Evolutionary conservation across 306 rosid genomes (phyloP), one percentile per base, ranked within the genome.

Genomic region (Hippophae gyantsensis): DNA sequence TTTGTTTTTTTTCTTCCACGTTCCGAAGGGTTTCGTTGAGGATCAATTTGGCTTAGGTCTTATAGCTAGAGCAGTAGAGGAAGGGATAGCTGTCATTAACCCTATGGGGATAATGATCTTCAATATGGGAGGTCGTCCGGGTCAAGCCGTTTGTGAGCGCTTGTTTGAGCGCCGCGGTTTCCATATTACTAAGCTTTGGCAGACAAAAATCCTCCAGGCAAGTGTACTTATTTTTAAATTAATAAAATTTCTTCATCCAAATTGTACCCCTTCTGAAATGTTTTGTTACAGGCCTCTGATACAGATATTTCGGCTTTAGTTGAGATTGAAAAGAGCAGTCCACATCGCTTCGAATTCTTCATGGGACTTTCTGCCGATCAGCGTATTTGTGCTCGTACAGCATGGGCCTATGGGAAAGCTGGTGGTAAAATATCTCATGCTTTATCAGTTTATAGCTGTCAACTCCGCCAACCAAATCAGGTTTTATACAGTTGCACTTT

Each of bases 101-200:
- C 90, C 99, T 47, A 71, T 62, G 61, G 99, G 99, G 76, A 85
- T 88, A 71, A 85, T 92, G 96, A 83, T 87, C 70, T 92, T 88
- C 73, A 92, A 92, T 65, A 92, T 92, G 86, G 99, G 99, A 62
- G 96, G 99, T 11, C 99, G 99, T 69, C 99, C 99, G 41, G 99
- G 99, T 62, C 99, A 92, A 75, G 95, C 60, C 58, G 99, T 92
- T 59, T 92, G 95, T 73, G 84, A 77, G 65, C 89, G 79, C 67
- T 76, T 92, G 82, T 92, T 92, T 78, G 99, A 92, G 69, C 95
- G 96, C 10, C 99, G 99, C 23, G 99, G 99, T 57, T 83, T 83
- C 70, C 61, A 60, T 57, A 78, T 92, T 74, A 80, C 76, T 65
- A 85, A 80, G 82, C 89, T 92, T 74, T 92, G 96, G 99, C 99